These are phyloP conservation scores for Mycena sanguinolenta DNA, from an alignment of 768 basidiomycete genomes.

Conservation along the genomic window DNA sequence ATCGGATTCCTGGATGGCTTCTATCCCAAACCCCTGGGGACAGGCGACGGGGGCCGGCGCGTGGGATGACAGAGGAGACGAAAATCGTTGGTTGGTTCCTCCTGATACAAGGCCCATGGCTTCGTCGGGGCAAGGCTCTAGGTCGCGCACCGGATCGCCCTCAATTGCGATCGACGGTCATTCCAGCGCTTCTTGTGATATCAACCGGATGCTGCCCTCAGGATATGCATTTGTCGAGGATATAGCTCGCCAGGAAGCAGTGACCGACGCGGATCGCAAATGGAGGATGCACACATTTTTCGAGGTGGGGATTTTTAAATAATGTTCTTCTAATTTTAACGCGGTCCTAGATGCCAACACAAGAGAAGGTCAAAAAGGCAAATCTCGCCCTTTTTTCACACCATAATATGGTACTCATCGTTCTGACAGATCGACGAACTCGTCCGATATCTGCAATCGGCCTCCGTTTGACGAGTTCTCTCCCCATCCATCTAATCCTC, in stretches of 20 bases:
- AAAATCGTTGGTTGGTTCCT: conserved; percentile 20
- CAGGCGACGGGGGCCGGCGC: conserved; percentile 7
- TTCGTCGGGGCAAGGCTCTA: conserved; percentile 19
- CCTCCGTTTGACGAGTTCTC: conserved; percentile 7
- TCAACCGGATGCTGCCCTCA: too few species aligned
- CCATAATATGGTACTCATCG: neutral
- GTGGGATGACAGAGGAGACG: conserved; percentile 20
- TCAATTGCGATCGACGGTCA: conserved; percentile 1
- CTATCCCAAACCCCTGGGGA: conserved; percentile 17
- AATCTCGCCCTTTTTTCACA: neutral
- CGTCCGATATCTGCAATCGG: conserved; percentile 53
- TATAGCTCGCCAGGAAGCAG: conserved; percentile 28
- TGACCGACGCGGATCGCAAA: conserved; percentile 50
- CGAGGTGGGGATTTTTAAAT: conserved; percentile 52
- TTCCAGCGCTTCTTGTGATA: too few species aligned
- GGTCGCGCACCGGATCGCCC: conserved; percentile 12
- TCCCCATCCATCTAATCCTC: neutral
- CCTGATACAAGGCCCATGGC: conserved; percentile 12
- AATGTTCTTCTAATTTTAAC: neutral
- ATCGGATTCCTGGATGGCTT: conserved; percentile 18
- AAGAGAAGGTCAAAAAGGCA: neutral
- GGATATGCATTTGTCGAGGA: conserved; percentile 31
- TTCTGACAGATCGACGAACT: conserved; percentile 64
- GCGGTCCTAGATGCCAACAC: neutral
- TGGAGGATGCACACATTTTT: conserved; percentile 65